A percentile compares a stretch with the other conserved stretches of the same genome.
Conservation (phyloP, 345 rosid genomes). For the Odontarrhena argentea region DNA sequence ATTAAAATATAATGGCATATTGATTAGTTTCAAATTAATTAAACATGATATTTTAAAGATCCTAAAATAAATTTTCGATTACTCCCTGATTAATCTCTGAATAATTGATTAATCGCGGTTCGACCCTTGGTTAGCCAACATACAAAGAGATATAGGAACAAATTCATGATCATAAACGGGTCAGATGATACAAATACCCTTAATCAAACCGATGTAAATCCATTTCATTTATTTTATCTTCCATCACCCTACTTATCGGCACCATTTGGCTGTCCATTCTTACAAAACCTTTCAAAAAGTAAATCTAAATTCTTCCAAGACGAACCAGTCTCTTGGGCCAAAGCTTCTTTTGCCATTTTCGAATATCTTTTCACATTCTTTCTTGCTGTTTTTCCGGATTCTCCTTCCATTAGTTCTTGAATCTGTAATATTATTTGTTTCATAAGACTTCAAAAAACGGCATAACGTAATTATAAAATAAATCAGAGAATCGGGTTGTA, state of each 20-base stretch:
- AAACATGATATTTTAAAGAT: too few species aligned
- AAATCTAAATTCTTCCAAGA: constrained; percentile 60
- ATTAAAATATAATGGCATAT: too few species aligned
- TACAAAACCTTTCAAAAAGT: constrained; percentile 45
- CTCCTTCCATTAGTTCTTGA: constrained; percentile 69
- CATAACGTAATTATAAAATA: background rate
- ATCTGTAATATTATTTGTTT: constrained; percentile 27
- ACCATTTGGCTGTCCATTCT: constrained; percentile 2
- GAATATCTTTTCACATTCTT: constrained; percentile 48
- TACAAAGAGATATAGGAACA: too few species aligned
- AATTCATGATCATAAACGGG: too few species aligned
- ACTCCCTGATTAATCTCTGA: too few species aligned
- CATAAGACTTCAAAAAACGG: background rate
- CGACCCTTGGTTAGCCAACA: too few species aligned
- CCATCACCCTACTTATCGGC: background rate
- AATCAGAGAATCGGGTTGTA: background rate
- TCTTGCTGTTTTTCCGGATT: constrained; percentile 49
- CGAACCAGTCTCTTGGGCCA: constrained; percentile 56
- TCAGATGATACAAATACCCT: too few species aligned
- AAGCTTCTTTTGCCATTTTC: constrained; percentile 54
- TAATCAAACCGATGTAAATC: background rate
- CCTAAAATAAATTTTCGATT: too few species aligned
- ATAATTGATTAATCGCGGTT: too few species aligned
- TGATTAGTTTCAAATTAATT: too few species aligned
- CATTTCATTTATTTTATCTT: background rate